Base-by-base conservation (phyloP, 2,329 filamentous ascomycete species). In the Ploettnerulaceae sp. region DNA sequence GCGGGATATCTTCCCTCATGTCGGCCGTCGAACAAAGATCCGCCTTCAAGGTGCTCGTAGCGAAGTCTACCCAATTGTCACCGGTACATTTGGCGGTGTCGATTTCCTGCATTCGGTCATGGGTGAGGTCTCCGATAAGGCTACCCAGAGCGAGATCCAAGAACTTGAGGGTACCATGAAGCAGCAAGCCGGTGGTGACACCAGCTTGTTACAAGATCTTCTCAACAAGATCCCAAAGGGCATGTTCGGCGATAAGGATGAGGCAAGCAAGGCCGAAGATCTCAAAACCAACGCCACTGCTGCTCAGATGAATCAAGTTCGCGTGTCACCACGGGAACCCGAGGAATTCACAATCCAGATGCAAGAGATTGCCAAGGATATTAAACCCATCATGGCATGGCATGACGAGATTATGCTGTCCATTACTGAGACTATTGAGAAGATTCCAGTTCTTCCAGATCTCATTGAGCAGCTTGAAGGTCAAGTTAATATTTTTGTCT, bases 41-140 rank as follows among this genome's bases (percentile, higher is more conserved):
- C 71, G 79, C 35, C 74, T 96, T 21, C 71, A 76, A 25, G 89
- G 86, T 34, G 83, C 78, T 47, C 73, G 74, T 17, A 63, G 73
- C 25, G 62, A 74, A 4, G 86, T 95, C 51, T 95, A 86, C 59
- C 90, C 90, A 5, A 71, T 91, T 51, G 77, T 95, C 34, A 96
- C 90, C 1, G 90, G 91, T 49, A 96, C 90, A 5, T 96, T 96
- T 66, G 90, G 90, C 52, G 90, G 90, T 53, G 90, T 95, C 11
- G 91, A 96, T 62, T 96, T 96, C 69, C 71, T 95, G 51, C 89
- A 95, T 70, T 93, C 86, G 1, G 89, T 95, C 22, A 86, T 78
- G 35, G 79, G 80, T 48, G 80, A 83, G 70, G 80, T 95, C 41
- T 86, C 84, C 29, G 90, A 96, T 67, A 95, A 95, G 70, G 73